Evolutionary conservation across 1,139 yeast species (phyloP).

Genomic region (Saccharomyces hybrid): DNA sequence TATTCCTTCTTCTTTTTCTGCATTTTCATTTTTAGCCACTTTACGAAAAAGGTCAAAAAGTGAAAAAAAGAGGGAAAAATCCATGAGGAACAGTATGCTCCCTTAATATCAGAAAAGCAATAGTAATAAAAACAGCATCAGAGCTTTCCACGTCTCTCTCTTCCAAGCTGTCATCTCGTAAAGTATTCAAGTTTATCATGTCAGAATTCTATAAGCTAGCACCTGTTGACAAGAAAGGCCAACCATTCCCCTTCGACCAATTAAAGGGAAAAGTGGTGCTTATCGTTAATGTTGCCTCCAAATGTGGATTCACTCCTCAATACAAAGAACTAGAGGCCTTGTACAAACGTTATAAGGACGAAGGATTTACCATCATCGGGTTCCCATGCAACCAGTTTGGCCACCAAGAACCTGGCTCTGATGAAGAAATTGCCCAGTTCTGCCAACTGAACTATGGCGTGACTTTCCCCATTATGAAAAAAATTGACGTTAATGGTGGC

Average conservation of each 20-base stretch:
- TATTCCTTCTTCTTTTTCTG: background rate
- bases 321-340: slow-evolving; percentile 70
- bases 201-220: slow-evolving; percentile 40
- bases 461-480: slow-evolving; percentile 52
- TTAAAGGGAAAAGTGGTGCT: slow-evolving; percentile 79
- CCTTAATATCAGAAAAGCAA: background rate
- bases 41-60: background rate
- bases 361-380: slow-evolving; percentile 68
- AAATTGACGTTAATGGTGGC: slow-evolving; percentile 77
- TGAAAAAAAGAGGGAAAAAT: background rate
- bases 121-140: background rate
- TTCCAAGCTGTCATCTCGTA: background rate
- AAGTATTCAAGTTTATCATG: slow-evolving; percentile 5
- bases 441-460: slow-evolving; percentile 61
- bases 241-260: slow-evolving; percentile 50
- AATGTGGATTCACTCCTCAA: slow-evolving; percentile 46
- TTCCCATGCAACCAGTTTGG: slow-evolving; percentile 90
- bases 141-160: background rate
- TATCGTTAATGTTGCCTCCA: slow-evolving; percentile 80
- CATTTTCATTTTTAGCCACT: background rate
- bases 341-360: slow-evolving; percentile 58
- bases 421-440: slow-evolving; percentile 48
- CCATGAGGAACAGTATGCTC: background rate
- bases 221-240: slow-evolving; percentile 44
- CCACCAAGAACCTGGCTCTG: slow-evolving; percentile 69